These are phyloP conservation scores for Neoboletus magnificus DNA, from an alignment of 768 basidiomycete genomes.

Conservation along the genomic window DNA sequence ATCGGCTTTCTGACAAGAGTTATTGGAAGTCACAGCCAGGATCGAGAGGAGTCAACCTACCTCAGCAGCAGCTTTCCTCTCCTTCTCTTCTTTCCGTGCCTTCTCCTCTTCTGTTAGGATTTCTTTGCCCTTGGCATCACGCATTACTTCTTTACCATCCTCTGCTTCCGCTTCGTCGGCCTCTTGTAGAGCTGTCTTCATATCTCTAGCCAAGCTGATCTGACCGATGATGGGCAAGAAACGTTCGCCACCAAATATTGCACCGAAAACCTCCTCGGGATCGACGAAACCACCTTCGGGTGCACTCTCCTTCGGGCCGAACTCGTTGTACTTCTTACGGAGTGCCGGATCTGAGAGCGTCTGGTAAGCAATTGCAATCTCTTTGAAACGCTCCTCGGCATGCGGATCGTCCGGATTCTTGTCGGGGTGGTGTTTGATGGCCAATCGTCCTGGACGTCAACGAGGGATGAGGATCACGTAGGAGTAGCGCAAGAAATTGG, in stretches of 20 bases:
- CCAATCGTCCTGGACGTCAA: slow-evolving; percentile 57
- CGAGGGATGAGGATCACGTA: neutral
- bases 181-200: slow-evolving; percentile 91
- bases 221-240: slow-evolving; percentile 87
- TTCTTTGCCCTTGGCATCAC: slow-evolving; percentile 53
- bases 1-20: slow-evolving; percentile 64
- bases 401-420: slow-evolving; percentile 86
- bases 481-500: neutral
- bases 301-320: slow-evolving; percentile 78
- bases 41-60: slow-evolving; percentile 33
- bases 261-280: slow-evolving; percentile 77
- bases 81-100: slow-evolving; percentile 70
- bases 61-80: slow-evolving; percentile 63
- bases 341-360: slow-evolving; percentile 75
- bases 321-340: slow-evolving; percentile 87
- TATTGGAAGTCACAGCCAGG: slow-evolving; percentile 5
- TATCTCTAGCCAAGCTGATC: slow-evolving; percentile 84
- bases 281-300: slow-evolving; percentile 86
- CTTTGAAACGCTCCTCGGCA: slow-evolving; percentile 86
- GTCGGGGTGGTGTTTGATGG: slow-evolving; percentile 90
- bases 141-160: slow-evolving; percentile 38
- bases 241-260: slow-evolving; percentile 85
- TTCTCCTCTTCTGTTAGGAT: slow-evolving; percentile 68
- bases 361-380: slow-evolving; percentile 87
- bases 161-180: slow-evolving; percentile 65